Evolutionary conservation across 768 basidiomycete species (phyloP).

Genomic region (Kockovaella imperatae): DNA sequence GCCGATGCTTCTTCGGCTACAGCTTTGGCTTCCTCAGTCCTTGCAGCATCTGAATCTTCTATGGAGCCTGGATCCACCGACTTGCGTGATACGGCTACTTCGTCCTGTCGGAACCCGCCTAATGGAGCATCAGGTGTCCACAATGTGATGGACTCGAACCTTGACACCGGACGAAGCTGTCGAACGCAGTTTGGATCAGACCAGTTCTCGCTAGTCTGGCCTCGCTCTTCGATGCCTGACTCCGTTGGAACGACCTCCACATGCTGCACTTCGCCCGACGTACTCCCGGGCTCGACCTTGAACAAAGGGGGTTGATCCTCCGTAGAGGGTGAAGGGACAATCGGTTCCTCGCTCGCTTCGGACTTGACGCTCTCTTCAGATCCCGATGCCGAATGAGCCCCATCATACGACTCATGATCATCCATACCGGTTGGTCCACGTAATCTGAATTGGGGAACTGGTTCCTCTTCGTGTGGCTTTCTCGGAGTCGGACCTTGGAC

Average conservation of each 20-base stretch:
- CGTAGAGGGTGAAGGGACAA: constrained; percentile 34
- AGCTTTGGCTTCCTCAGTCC: background rate
- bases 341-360: background rate
- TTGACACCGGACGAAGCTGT: constrained; percentile 15
- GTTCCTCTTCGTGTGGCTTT: no score
- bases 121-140: constrained; percentile 38
- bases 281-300: constrained; percentile 2
- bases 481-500: background rate
- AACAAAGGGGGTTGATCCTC: constrained; percentile 33
- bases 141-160: constrained; percentile 24
- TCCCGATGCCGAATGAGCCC: background rate
- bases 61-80: background rate
- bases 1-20: background rate
- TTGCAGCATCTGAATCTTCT: background rate
- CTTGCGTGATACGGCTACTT: background rate
- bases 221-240: background rate
- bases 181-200: no score
- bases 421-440: no score
- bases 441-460: no score
- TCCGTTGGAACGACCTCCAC: background rate
- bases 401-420: background rate
- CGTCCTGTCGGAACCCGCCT: constrained; percentile 25
- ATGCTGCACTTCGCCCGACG: background rate
- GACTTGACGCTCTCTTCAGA: background rate
- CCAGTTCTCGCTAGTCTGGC: background rate